phyloP scores from a whole-genome alignment of 192 early-diverging fungal species.

The Coemansia sp. region DNA sequence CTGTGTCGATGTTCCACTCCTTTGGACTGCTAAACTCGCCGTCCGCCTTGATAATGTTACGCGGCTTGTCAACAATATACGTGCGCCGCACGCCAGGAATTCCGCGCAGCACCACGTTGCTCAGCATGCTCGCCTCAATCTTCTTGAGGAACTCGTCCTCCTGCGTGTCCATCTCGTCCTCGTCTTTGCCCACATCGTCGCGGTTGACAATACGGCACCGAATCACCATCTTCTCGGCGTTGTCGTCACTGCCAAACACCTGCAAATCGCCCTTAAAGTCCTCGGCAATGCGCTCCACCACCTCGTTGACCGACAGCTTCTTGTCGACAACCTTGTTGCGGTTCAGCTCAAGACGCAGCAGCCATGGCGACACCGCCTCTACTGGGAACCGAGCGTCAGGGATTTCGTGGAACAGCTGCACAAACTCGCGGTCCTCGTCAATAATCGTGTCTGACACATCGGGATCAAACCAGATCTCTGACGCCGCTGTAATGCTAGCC shows the following conservation, averaged over 20 bases:
- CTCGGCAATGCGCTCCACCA: conserved; percentile 76
- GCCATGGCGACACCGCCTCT: conserved; percentile 69
- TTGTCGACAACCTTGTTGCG: conserved; percentile 88
- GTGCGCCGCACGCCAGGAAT: conserved; percentile 82
- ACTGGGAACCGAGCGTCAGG: conserved; percentile 72
- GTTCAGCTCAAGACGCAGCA: conserved; percentile 74
- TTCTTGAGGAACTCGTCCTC: conserved; percentile 89
- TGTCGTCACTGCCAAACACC: conserved; percentile 87
- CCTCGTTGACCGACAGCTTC: conserved; percentile 79
- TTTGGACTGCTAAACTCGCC: conserved; percentile 65
- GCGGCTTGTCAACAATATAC: conserved; percentile 55
- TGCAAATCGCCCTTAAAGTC: conserved; percentile 78
- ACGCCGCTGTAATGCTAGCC: conserved; percentile 73
- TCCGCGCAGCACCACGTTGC: conserved; percentile 84
- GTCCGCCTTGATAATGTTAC: conserved; percentile 46
- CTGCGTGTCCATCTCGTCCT: conserved; percentile 58
- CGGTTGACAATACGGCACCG: conserved; percentile 81
- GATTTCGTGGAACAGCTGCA: conserved; percentile 78
- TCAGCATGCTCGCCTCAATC: conserved; percentile 85
- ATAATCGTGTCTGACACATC: conserved; percentile 77
- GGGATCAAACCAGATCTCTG: conserved; percentile 98
- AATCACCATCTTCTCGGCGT: conserved; percentile 82
- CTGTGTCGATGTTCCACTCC: conserved; percentile 87
- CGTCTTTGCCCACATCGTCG: conserved; percentile 54
- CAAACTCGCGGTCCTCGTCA: conserved; percentile 87